Conservation (phyloP, 345 rosid species). For the Hibiscus mutabilis region DNA sequence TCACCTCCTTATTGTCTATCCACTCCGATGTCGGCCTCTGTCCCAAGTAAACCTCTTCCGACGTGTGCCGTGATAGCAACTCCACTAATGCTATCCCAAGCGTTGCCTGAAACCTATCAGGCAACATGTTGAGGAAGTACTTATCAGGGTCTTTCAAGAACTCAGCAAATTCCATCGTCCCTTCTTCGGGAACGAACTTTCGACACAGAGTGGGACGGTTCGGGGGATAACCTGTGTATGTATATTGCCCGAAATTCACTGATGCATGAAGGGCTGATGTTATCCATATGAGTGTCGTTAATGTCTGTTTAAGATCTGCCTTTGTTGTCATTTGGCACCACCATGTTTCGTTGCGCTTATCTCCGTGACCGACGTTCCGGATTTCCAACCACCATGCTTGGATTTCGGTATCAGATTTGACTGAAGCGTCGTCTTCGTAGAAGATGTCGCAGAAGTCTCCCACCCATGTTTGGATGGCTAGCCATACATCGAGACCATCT, state of each 20-base stretch:
- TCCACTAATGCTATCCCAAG: constrained; percentile 35
- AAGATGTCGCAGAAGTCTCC: constrained; percentile 41
- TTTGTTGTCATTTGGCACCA: constrained; percentile 36
- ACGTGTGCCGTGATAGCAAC: constrained; percentile 42
- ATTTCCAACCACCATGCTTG: constrained; percentile 64
- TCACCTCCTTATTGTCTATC: constrained; percentile 36
- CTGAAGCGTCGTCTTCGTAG: constrained; percentile 33
- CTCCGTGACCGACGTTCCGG: constrained; percentile 45
- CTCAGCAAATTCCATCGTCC: constrained; percentile 36
- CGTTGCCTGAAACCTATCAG: constrained; percentile 31
- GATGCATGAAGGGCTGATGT: constrained; percentile 56
- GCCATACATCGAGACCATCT: constrained; percentile 57
- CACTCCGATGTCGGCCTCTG: constrained; percentile 33
- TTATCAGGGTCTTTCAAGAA: constrained; percentile 34
- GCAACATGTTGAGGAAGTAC: constrained; percentile 39
- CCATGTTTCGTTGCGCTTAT: constrained; percentile 41
- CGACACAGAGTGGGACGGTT: constrained; percentile 44
- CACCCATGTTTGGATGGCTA: constrained; percentile 49
- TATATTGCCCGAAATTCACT: constrained; percentile 47
- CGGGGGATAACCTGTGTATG: constrained; percentile 49
- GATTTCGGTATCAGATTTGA: constrained; percentile 39
- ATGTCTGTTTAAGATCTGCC: constrained; percentile 26
- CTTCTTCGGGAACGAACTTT: constrained; percentile 41
- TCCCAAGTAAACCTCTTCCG: constrained; percentile 48
- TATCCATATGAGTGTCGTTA: constrained; percentile 54